A percentile compares a stretch with the other conserved stretches of the same genome.
phyloP scores from a whole-genome alignment of 2,329 filamentous ascomycete species.

The Sporothrix brasiliensis region DNA sequence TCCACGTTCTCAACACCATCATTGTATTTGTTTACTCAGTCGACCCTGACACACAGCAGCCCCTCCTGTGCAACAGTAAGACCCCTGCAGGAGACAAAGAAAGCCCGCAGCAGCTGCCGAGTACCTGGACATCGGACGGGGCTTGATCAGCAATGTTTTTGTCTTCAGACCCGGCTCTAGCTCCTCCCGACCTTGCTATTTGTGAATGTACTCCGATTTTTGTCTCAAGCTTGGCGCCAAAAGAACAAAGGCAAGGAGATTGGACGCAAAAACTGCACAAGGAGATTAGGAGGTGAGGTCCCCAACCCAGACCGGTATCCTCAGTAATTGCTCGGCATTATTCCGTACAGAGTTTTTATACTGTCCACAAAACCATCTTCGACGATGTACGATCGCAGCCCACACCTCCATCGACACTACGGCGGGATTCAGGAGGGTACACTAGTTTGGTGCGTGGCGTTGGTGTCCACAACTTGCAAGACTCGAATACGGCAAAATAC shows the following conservation, averaged over 20 bases:
- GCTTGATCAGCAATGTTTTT: neutral
- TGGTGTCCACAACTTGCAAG: neutral
- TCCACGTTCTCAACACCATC: neutral
- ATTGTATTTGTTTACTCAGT: constrained; percentile 1
- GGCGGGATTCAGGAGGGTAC: neutral
- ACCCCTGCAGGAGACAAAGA: constrained; percentile 1
- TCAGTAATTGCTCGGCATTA: neutral
- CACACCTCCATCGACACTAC: constrained; percentile 6
- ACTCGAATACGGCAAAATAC: too few species aligned
- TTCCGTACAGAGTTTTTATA: neutral
- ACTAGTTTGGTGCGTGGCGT: constrained; percentile 27
- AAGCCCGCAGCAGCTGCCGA: neutral
- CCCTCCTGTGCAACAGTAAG: constrained; percentile 14
- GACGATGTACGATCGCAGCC: neutral
- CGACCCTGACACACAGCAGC: neutral
- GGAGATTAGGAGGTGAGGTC: too few species aligned
- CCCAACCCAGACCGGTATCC: too few species aligned
- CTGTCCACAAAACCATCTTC: neutral
- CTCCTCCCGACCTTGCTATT: neutral
- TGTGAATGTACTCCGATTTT: neutral
- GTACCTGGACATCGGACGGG: neutral
- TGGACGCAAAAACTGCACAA: neutral
- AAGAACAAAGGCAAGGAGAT: constrained; percentile 19
- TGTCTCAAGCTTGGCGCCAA: neutral
- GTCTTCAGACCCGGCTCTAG: neutral